phyloP scores from a whole-genome alignment of 495 filamentous ascomycete genomes.

The Pseudotulostoma volvatum region DNA sequence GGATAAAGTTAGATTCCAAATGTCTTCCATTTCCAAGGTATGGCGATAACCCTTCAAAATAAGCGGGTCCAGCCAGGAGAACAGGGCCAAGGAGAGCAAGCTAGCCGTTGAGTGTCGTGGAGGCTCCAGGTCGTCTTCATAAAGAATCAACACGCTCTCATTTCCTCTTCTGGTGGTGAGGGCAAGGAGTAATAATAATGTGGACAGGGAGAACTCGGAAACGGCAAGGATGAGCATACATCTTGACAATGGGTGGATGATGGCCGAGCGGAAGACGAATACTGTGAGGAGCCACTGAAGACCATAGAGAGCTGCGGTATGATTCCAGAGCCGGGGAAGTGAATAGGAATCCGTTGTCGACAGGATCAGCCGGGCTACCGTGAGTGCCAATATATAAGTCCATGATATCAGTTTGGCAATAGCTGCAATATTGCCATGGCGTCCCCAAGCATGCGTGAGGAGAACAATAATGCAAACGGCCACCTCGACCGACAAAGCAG shows the following conservation, averaged over 20 bases:
- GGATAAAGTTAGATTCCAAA: constrained; percentile 81
- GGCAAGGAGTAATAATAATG: constrained; percentile 55
- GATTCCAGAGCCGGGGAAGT: constrained; percentile 73
- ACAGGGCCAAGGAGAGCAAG: constrained; percentile 73
- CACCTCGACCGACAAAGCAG: constrained; percentile 55
- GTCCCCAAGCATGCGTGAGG: constrained; percentile 36
- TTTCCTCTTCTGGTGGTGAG: constrained; percentile 81
- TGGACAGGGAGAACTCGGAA: constrained; percentile 55
- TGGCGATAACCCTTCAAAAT: constrained; percentile 84
- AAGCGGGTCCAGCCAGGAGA: constrained; percentile 78
- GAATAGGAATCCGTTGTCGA: constrained; percentile 44
- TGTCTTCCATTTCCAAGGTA: constrained; percentile 61
- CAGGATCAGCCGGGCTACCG: constrained; percentile 53
- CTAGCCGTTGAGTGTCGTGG: constrained; percentile 74
- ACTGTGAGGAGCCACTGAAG: constrained; percentile 65
- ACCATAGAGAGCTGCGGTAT: constrained; percentile 76
- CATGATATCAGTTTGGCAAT: constrained; percentile 52
- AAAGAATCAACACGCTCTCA: constrained; percentile 69
- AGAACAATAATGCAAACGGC: constrained; percentile 48
- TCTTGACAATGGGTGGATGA: constrained; percentile 54
- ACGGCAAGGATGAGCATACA: constrained; percentile 44
- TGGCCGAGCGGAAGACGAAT: constrained; percentile 63
- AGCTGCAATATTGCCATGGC: constrained; percentile 40
- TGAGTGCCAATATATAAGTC: constrained; percentile 68
- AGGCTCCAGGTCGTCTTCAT: constrained; percentile 74